Base-by-base conservation (phyloP, 2,329 filamentous ascomycete species). In the Scytalidium sp. region DNA sequence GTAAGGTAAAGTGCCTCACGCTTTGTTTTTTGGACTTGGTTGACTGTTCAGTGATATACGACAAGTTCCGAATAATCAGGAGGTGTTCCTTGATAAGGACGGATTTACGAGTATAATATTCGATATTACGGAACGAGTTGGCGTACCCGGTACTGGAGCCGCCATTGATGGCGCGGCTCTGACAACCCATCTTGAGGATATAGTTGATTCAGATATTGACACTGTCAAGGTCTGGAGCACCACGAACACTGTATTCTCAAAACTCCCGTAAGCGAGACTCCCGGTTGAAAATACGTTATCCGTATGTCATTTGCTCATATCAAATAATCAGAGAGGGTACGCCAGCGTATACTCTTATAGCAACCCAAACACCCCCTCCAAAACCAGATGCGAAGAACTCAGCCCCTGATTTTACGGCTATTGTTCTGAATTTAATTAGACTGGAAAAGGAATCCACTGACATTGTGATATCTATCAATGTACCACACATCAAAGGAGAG, bases 91-190 rank as follows among this genome's bases (percentile, higher is more conserved):
- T 63, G 90, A 95, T 66, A 79, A 81, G 56, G 79, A 87, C 55
- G 91, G 90, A 45, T 92, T 92, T 68, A 90, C 89, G 3, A 91
- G 82, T 70, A 84, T 96, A 66, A 92, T 96, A 60, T 80, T 97
- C 68, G 93, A 97, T 62, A 90, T 97, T 63, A 87, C 88, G 48
- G 87, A 97, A 73, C 87, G 88, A 49, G 85, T 96, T 19, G 80
- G 81, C 52, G 65, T 69, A 13, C 62, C 80, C 3, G 75, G 76
- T 23, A 73, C 70, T 40, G 70, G 74, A 2, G 74, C 82, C 17
- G 79, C 84, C 61, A 80, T 80, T 29, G 84, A 92, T 60, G 85
- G 87, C 49, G 80, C 79, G 41, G 90, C 90, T 19, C 72, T 87
- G 62, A 83, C 84, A 2, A 81, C 78, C 10, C 85, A 89, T 60